phyloP scores from a whole-genome alignment of 495 filamentous ascomycete genomes.

The Glarea lozoyensis region DNA sequence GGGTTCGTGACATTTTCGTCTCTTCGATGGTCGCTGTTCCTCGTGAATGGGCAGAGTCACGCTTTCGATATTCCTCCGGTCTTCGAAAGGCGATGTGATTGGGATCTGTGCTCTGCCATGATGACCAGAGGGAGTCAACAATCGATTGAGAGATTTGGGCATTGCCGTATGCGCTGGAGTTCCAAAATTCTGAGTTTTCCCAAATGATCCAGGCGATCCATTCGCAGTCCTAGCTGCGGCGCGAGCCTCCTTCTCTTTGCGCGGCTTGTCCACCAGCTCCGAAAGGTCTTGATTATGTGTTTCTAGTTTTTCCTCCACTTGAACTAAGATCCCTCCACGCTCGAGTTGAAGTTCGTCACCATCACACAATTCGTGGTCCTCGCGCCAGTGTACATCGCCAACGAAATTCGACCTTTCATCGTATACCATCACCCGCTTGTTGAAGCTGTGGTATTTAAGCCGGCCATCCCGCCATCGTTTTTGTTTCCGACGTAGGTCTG shows the following conservation, averaged over 20 bases:
- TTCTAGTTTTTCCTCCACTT: conserved; percentile 68
- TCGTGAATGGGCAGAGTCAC: background rate
- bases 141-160: conserved; percentile 33
- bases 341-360: conserved; percentile 81
- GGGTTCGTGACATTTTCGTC: conserved; percentile 11
- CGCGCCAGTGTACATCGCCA: conserved; percentile 76
- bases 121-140: conserved; percentile 39
- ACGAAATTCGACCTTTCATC: conserved; percentile 71
- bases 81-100: conserved; percentile 40
- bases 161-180: conserved; percentile 10
- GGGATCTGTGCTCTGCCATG: conserved; percentile 40
- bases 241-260: conserved; percentile 38
- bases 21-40: conserved; percentile 15
- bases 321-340: conserved; percentile 60
- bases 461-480: conserved; percentile 93
- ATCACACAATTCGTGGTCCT: conserved; percentile 50
- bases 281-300: conserved; percentile 68
- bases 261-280: conserved; percentile 58
- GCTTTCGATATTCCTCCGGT: conserved; percentile 24
- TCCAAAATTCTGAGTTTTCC: background rate
- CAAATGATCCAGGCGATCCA: conserved; percentile 4
- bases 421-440: conserved; percentile 85
- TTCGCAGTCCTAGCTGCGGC: conserved; percentile 20
- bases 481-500: conserved; percentile 74
- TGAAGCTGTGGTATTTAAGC: conserved; percentile 82